A percentile compares a stretch with the other conserved stretches of the same genome.
These are phyloP conservation scores for Ilyonectria robusta DNA, from an alignment of 2,329 filamentous ascomycete genomes.

Conservation along the genomic window DNA sequence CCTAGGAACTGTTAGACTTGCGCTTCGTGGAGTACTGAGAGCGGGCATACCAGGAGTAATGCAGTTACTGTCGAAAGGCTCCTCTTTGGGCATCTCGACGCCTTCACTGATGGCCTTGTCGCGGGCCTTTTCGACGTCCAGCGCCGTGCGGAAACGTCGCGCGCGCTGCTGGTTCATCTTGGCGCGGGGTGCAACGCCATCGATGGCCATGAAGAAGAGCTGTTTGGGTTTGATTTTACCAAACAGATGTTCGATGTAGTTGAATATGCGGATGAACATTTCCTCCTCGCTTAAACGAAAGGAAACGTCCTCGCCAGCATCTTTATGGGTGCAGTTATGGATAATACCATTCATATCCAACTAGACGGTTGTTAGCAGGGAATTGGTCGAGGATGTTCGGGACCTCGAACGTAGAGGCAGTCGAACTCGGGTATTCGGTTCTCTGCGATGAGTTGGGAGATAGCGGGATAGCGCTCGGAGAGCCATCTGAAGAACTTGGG, in stretches of 20 bases:
- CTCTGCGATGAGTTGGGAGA: conserved; percentile 98
- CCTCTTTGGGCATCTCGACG: conserved; percentile 93
- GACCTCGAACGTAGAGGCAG: conserved; percentile 82
- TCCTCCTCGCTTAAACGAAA: conserved; percentile 97
- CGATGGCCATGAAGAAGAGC: conserved; percentile 99
- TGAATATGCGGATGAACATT: conserved; percentile 99
- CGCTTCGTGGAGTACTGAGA: no score
- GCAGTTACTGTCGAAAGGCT: conserved; percentile 98
- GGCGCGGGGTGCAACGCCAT: conserved; percentile 95
- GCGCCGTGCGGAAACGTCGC: conserved; percentile 92
- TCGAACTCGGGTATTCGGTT: conserved; percentile 99
- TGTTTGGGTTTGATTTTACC: conserved; percentile 99
- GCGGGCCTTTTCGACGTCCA: conserved; percentile 90
- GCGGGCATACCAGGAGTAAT: conserved; percentile 83
- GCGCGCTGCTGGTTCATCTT: conserved; percentile 99
- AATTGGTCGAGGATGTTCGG: conserved; percentile 31
- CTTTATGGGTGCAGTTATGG: conserved; percentile 98
- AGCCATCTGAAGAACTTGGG: conserved; percentile 99
- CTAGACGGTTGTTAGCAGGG: conserved; percentile 56
- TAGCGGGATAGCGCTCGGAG: conserved; percentile 98
- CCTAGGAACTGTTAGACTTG: conserved; percentile 53
- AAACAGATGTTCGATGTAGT: conserved; percentile 99
- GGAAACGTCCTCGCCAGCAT: conserved; percentile 86
- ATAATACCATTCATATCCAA: conserved; percentile 99
- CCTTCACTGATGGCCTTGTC: conserved; percentile 94